A percentile compares a stretch with the other conserved stretches of the same genome.
Conservation (phyloP, 1,139 yeast genomes). For the Yamadazyma triangularis region DNA sequence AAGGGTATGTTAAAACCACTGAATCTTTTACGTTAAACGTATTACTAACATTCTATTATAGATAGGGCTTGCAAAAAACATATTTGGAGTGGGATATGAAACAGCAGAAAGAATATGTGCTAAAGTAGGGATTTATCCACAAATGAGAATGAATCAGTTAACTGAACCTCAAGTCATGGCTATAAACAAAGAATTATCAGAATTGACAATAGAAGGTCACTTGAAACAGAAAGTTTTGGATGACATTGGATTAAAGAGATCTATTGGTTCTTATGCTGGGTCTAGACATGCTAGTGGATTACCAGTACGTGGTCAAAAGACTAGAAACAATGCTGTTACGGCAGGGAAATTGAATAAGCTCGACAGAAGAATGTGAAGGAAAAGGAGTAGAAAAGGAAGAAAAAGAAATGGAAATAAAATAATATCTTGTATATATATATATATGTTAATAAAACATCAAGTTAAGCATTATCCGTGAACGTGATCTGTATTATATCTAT, state of each 20-base stretch:
- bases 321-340: slow-evolving; percentile 84
- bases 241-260: slow-evolving; percentile 75
- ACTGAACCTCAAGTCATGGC: slow-evolving; percentile 84
- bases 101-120: slow-evolving; percentile 82
- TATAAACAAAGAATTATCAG: slow-evolving; percentile 81
- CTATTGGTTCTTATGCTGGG: slow-evolving; percentile 85
- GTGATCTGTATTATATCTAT: neutral
- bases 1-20: slow-evolving; percentile 29
- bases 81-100: slow-evolving; percentile 78
- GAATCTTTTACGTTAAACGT: too few relatives aligned
- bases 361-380: slow-evolving; percentile 56
- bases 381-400: too few relatives aligned
- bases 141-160: slow-evolving; percentile 91
- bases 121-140: slow-evolving; percentile 84
- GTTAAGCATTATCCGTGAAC: neutral
- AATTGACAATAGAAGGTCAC: slow-evolving; percentile 80
- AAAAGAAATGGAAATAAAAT: too few relatives aligned
- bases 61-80: slow-evolving; percentile 75
- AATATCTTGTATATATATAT: slow-evolving; percentile 8
- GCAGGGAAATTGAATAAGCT: slow-evolving; percentile 81
- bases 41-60: slow-evolving; percentile 11
- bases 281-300: slow-evolving; percentile 81
- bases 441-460: too few relatives aligned
- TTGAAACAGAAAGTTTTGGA: slow-evolving; percentile 73
- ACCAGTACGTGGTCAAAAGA: slow-evolving; percentile 93